Evolutionary conservation across 345 rosid genomes (phyloP), one percentile per base, ranked within the genome.

Genomic region (Psidium guajava): DNA sequence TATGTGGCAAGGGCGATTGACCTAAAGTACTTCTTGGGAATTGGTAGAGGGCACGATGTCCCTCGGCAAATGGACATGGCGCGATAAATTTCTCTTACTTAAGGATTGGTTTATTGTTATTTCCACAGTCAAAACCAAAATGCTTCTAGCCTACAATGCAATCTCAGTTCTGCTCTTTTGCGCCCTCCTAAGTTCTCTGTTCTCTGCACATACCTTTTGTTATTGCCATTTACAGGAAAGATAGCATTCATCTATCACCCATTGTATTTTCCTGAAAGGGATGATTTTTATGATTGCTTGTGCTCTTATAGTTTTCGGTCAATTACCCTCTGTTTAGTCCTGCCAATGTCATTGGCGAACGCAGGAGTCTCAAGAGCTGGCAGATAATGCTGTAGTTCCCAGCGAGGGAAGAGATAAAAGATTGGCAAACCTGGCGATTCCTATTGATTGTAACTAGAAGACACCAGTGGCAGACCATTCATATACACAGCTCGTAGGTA

Each of bases 1-100:
- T 51, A 32, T 54, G 42, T 56, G 96, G 97, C 87, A 93, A 89
- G 83, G 91, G 77, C 20, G 88, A 89, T 32, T 91, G 88, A 83
- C 89, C 90, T 83, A 97, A 91, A 86, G 98, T 95, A 57, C 94
- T 97, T 32, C 86, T 95, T 83, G 99, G 98, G 36, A 64, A 90
- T 97, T 81, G 99, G 98, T 73, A 96, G 98, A 86, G 96, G 98
- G 84, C 98, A 96, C 87, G 95, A 93, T 86, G 98, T 95, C 54
- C 99, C 98, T 86, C 93, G 94, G 54, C 99, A 95, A 84, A 95
- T 91, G 98, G 99, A 95, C 88, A 87, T 94, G 85, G 98, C 81
- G 77, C 27, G 87, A 98, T 97, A 93, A 93, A 98, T 28, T 15
- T 91, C 84, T 24, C 57, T 28, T 21, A 36, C 22, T 3, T n/a